Evolutionary conservation across 495 filamentous ascomycete genomes (phyloP), one percentile per base, ranked within the genome.

Genomic region (Viridothelium virens): DNA sequence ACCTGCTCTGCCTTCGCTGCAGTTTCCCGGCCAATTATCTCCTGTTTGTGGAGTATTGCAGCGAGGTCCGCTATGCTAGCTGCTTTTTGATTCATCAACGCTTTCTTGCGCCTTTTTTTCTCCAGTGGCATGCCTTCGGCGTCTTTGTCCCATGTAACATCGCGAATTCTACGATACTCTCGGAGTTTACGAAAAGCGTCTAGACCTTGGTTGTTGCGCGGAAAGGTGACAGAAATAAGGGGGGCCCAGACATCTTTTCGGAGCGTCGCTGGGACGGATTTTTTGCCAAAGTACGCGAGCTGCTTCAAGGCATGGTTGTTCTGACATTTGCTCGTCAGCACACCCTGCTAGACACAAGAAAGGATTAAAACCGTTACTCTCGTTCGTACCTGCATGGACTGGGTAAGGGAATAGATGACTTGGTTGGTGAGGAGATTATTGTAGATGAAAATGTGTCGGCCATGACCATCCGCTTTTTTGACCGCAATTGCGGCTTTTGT

Each of bases 181-280:
- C 89, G 89, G 63, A 97, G 85, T 68, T 87, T 86, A 62, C 86
- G 85, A 77, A 82, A 96, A 39, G 91, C 89, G 69, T 83, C 81
- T 53, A 89, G 84, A 14, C 94, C 94, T 69, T 91, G 77, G 46
- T 80, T 71, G 48, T 80, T 75, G 38, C 81, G 76, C 34, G 86
- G 83, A 76, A 97, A 91, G 70, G 85, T 78, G 48, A 96, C 85
- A 48, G 87, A 82, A 66, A 85, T 90, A 72, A 94, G 82, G 0
- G 90, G 89, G n/a, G 77, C 77, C 94, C 94, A 98, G 76, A 92
- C 84, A 75, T 98, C 94, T 78, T 91, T 92, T 67, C 94, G 91
- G 56, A 97, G 77, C 62, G 83, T 80, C 64, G 85, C 74, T 3
- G 92, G 92, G 41, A 88, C 81, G 68, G 90, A 88, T 73, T 98